Percentiles rank a stretch among this genome's conserved stretches.
Evolutionary conservation across 2,329 filamentous ascomycete species (phyloP).

Genomic region (Periglandula ipomoeae): DNA sequence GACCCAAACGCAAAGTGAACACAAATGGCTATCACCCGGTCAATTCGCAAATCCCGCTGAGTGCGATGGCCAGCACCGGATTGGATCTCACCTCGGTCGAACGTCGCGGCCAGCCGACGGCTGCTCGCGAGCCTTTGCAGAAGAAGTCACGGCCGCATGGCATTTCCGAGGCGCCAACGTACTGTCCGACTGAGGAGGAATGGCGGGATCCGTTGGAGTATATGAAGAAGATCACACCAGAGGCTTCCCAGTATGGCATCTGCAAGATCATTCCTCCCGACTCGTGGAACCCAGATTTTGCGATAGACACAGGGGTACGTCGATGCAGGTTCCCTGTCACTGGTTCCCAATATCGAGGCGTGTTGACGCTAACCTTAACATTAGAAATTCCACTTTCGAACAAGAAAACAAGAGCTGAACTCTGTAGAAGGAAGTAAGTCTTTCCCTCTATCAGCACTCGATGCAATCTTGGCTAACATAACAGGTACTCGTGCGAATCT

Average conservation of each 20-base stretch:
- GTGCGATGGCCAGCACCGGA: conserved; percentile 48
- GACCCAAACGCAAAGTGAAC: conserved; percentile 44
- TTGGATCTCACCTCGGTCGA: conserved; percentile 87
- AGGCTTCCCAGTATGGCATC: conserved; percentile 81
- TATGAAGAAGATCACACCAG: conserved; percentile 81
- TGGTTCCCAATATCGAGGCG: background rate
- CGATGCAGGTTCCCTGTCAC: conserved; percentile 6
- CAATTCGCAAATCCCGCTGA: conserved; percentile 43
- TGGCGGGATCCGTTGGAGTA: conserved; percentile 93
- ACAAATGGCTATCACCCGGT: conserved; percentile 44
- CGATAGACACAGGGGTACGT: conserved; percentile 86
- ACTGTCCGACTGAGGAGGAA: conserved; percentile 82
- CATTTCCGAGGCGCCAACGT: conserved; percentile 83
- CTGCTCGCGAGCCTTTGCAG: conserved; percentile 66
- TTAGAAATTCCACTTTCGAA: conserved; percentile 93
- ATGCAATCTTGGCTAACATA: conserved; percentile 2
- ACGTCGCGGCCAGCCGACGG: conserved; percentile 73
- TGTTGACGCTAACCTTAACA: background rate
- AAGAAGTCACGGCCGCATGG: conserved; percentile 73
- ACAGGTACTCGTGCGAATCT: conserved; percentile 87
- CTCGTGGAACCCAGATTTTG: conserved; percentile 88
- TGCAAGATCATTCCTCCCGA: conserved; percentile 94
- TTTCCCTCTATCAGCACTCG: background rate
- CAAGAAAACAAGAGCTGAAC: conserved; percentile 91
- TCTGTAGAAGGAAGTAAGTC: conserved; percentile 90